Base-by-base conservation (phyloP, 345 rosid genomes). In the Boechera retrofracta region DNA sequence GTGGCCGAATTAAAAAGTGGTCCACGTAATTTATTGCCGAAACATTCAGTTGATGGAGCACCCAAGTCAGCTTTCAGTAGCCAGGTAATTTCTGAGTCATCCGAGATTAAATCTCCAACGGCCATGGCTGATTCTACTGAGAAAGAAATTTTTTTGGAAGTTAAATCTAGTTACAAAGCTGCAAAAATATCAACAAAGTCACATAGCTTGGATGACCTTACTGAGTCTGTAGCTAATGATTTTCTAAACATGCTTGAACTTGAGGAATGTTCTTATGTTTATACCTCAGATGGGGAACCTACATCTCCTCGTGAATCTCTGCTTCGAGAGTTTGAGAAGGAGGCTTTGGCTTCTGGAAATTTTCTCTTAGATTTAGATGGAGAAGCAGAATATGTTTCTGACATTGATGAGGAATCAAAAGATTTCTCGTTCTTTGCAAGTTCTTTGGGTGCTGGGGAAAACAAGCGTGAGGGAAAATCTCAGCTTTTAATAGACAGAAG, bases 271-370 rank as follows among this genome's bases (percentile, higher is more conserved):
- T 53, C 85, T 52, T 74, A 69, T 73, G 74, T 76, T 64, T 74
- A 28, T 52, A 60, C 68, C 69, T 87, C 89, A 48, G 86, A 82
- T 74, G 32, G 77, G 59, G 86, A 83, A 69, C 88, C 88, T 5
- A 92, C 91, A 74, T 93, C 98, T 82, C 94, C 98, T 47, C 89
- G 96, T 69, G 92, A 83, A 79, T 79, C 74, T 70, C 83, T 93
- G 67, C 82, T 87, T 71, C 87, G 87, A 79, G 88, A 91, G 81
- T 93, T 93, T 59, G 92, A 91, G 77, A 84, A 79, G 42, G 96
- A 93, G 70, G 84, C 87, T 60, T 67, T 85, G n/a, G 80, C 82
- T 71, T 89, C 86, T 2, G 85, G 87, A 4, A 75, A 64, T 77
- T 83, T 80, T 72, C 67, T 86, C 16, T 29, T 84, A 28, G 85